A percentile compares a stretch with the other conserved stretches of the same genome.
Evolutionary conservation across 1,284 basidiomycete species (phyloP).

Genomic region (Apiotrichum porosum): DNA sequence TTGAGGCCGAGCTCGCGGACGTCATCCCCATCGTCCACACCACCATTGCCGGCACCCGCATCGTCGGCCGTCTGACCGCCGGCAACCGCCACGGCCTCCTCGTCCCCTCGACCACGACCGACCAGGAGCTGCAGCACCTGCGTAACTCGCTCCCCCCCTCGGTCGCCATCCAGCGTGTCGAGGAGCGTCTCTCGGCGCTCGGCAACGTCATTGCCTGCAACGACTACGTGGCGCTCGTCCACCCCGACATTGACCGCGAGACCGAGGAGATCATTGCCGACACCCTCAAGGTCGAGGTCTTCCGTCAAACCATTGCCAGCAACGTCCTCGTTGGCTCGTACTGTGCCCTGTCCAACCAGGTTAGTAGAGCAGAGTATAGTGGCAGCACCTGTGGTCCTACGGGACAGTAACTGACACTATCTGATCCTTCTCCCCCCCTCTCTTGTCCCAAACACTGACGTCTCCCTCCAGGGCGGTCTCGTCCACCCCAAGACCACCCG

Average conservation of each 20-base stretch:
- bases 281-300: slow-evolving; percentile 97
- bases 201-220: slow-evolving; percentile 99
- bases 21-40: slow-evolving; percentile 96
- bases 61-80: slow-evolving; percentile 88
- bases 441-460: too few species aligned
- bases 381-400: too few species aligned
- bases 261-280: slow-evolving; percentile 99
- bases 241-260: slow-evolving; percentile 96
- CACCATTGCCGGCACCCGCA: slow-evolving; percentile 90
- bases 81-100: slow-evolving; percentile 95
- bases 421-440: too few species aligned
- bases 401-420: too few species aligned
- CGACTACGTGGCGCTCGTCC: slow-evolving; percentile 93
- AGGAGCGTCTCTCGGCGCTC: slow-evolving; percentile 91
- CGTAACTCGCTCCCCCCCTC: slow-evolving; percentile 91
- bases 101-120: slow-evolving; percentile 90
- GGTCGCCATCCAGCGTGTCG: slow-evolving; percentile 90
- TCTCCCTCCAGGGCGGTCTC: slow-evolving; percentile 69
- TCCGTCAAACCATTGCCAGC: slow-evolving; percentile 93
- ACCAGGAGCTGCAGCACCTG: slow-evolving; percentile 96
- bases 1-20: slow-evolving; percentile 90
- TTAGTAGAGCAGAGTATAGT: slow-evolving; percentile 20
- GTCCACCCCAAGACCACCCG: slow-evolving; percentile 96
- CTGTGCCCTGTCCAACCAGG: slow-evolving; percentile 79
- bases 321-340: slow-evolving; percentile 97